Conservation (phyloP, 2,329 filamentous ascomycete species). For the Drechslerella stenobrocha region DNA sequence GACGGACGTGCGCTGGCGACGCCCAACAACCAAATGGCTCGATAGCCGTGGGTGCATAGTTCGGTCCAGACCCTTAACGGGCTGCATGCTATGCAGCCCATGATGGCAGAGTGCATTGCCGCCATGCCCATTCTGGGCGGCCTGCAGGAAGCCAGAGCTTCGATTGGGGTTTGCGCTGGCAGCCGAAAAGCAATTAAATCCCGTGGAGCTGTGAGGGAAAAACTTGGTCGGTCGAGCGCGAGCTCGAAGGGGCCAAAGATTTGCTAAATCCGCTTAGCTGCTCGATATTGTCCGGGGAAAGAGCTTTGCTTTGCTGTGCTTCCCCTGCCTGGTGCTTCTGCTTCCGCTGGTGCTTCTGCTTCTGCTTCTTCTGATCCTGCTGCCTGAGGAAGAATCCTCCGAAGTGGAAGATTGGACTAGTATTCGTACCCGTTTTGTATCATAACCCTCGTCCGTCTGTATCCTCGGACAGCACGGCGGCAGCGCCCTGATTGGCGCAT, state of each 20-base stretch:
- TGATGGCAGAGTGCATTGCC: slow-evolving; percentile 18
- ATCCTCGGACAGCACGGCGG: no score
- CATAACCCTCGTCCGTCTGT: no score
- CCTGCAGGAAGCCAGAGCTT: slow-evolving; percentile 2
- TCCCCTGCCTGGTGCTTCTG: no score
- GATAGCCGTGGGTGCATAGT: neutral
- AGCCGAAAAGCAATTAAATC: neutral
- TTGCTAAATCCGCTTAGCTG: slow-evolving; percentile 1
- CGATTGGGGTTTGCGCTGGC: neutral
- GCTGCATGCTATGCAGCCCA: slow-evolving; percentile 36
- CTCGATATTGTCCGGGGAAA: neutral
- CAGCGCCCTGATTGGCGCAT: no score
- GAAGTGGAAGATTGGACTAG: no score
- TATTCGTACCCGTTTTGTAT: no score
- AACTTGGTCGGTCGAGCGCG: no score
- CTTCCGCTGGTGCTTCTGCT: neutral
- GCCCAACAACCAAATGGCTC: neutral
- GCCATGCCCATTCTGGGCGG: slow-evolving; percentile 3
- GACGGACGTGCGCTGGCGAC: no score
- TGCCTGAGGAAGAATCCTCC: slow-evolving; percentile 37
- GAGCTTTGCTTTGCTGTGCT: neutral
- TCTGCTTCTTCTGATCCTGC: slow-evolving; percentile 34
- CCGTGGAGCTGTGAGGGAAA: no score
- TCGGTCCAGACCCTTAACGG: slow-evolving; percentile 34
- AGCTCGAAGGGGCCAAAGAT: slow-evolving; percentile 19